These are phyloP conservation scores for Ceratobasidium sp. DNA, from an alignment of 1,284 basidiomycete genomes.

Conservation along the genomic window DNA sequence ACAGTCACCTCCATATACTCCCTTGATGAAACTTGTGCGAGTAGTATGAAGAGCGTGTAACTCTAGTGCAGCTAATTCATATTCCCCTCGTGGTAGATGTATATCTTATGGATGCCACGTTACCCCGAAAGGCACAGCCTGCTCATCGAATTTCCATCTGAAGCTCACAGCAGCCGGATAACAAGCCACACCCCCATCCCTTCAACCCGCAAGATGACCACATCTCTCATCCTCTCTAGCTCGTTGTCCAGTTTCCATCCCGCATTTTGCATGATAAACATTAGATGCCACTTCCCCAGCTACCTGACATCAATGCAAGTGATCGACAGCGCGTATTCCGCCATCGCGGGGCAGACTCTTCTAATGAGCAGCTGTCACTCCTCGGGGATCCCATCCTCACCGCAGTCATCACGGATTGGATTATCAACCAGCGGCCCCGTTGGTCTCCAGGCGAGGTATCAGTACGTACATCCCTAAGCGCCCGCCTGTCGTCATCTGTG, in stretches of 20 bases:
- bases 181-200: not conserved
- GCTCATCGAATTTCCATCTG: not conserved
- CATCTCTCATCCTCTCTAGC: not conserved
- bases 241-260: not conserved
- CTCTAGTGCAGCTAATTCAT: not conserved
- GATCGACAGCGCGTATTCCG: constrained; percentile 41
- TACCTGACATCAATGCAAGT: constrained; percentile 33
- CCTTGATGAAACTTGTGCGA: constrained; percentile 9
- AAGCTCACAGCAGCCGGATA: not conserved
- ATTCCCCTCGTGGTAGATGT: not conserved
- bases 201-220: constrained; percentile 8
- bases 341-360: constrained; percentile 34
- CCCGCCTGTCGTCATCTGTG: not conserved
- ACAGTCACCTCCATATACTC: constrained; percentile 1
- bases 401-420: constrained; percentile 43
- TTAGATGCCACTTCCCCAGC: constrained; percentile 41
- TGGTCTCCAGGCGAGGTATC: constrained; percentile 44
- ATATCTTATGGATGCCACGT: not conserved
- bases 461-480: constrained; percentile 3
- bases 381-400: constrained; percentile 43
- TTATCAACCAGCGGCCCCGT: constrained; percentile 21
- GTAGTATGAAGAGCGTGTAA: constrained; percentile 7
- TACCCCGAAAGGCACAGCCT: not conserved
- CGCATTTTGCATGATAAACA: constrained; percentile 17
- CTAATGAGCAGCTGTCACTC: constrained; percentile 41